Evolutionary conservation across 345 rosid species (phyloP).

Genomic region (Citrus sp.): DNA sequence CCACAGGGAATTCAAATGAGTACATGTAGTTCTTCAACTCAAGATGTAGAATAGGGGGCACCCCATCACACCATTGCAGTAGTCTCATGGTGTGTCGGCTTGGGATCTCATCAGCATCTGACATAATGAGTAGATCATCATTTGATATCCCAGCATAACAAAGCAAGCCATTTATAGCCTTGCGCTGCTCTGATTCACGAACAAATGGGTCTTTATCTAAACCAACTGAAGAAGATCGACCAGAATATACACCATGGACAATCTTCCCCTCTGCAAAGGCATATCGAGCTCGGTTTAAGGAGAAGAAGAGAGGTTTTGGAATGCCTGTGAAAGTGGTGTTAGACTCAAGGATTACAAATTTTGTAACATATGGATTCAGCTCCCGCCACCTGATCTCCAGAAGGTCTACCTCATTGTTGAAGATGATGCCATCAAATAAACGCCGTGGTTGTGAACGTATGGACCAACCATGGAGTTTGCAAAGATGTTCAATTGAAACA

Average conservation of each 20-base stretch:
- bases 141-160: conserved; percentile 51
- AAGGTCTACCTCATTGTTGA: conserved; percentile 85
- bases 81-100: conserved; percentile 75
- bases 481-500: conserved; percentile 76
- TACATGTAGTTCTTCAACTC: conserved; percentile 81
- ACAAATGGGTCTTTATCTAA: conserved; percentile 56
- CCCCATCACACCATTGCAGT: conserved; percentile 78
- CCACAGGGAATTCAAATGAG: conserved; percentile 89
- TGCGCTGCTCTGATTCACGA: conserved; percentile 59
- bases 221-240: conserved; percentile 35
- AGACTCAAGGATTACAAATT: conserved; percentile 77
- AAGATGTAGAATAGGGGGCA: conserved; percentile 65
- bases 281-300: conserved; percentile 45
- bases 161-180: conserved; percentile 64
- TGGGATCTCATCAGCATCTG: conserved; percentile 86
- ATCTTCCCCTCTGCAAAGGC: conserved; percentile 63
- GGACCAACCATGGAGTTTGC: conserved; percentile 87
- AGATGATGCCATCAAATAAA: conserved; percentile 71
- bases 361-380: conserved; percentile 60
- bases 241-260: conserved; percentile 59
- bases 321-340: conserved; percentile 92
- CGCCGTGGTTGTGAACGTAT: conserved; percentile 53
- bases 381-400: conserved; percentile 86
- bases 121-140: conserved; percentile 74
- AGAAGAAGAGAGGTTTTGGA: conserved; percentile 67